phyloP scores from a whole-genome alignment of 1,284 basidiomycete species.

The Malassezia nana region DNA sequence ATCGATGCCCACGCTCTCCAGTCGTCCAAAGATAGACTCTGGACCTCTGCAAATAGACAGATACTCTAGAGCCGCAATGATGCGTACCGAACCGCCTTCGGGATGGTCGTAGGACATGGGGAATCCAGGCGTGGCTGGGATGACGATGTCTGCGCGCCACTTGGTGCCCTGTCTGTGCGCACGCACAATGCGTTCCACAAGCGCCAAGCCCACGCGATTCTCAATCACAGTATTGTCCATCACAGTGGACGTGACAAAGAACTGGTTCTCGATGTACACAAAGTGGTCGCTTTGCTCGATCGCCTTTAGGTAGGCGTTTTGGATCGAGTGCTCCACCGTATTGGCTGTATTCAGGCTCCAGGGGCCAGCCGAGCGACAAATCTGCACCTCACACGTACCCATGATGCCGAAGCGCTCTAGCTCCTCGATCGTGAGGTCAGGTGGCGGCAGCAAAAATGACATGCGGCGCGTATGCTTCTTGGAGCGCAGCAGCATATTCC shows the following conservation, averaged over 20 bases:
- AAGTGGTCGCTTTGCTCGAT: constrained; percentile 81
- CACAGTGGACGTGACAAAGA: constrained; percentile 90
- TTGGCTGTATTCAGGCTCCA: constrained; percentile 89
- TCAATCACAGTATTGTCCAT: constrained; percentile 78
- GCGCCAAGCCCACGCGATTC: constrained; percentile 87
- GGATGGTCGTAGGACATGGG: constrained; percentile 83
- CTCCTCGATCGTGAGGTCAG: constrained; percentile 79
- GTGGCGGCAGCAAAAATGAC: constrained; percentile 88
- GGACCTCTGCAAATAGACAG: constrained; percentile 81
- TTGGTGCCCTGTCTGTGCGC: constrained; percentile 70
- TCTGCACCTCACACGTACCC: constrained; percentile 93
- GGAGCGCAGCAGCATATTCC: constrained; percentile 45
- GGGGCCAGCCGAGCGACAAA: constrained; percentile 85
- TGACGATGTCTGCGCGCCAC: constrained; percentile 88
- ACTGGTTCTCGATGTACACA: constrained; percentile 74
- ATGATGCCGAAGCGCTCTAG: constrained; percentile 71
- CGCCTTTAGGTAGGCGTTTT: constrained; percentile 81
- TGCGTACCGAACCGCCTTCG: constrained; percentile 74
- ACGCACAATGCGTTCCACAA: constrained; percentile 80
- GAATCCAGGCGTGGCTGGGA: constrained; percentile 87
- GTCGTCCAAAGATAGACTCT: constrained; percentile 77
- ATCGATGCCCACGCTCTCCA: constrained; percentile 71
- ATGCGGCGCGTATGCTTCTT: constrained; percentile 74
- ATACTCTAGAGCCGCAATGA: constrained; percentile 52
- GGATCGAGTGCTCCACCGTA: constrained; percentile 81